These are phyloP conservation scores for Mycogone perniciosa DNA, from an alignment of 2,329 filamentous ascomycete genomes.

Conservation along the genomic window DNA sequence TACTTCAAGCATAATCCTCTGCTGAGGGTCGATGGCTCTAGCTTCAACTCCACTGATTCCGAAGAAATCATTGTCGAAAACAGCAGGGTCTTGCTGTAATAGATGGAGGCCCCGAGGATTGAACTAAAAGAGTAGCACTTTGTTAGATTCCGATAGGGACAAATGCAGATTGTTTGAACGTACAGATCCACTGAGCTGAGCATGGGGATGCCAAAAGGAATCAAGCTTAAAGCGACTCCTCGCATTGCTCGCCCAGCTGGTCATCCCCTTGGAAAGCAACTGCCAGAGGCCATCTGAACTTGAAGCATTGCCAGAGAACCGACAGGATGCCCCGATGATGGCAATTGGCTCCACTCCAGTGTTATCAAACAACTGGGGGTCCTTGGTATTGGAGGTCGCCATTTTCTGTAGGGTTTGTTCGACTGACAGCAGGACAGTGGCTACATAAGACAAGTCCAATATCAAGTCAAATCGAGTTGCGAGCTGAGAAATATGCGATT, in stretches of 20 bases:
- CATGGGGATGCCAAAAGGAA: constrained; percentile 12
- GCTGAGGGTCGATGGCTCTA: constrained; percentile 13
- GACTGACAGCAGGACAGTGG: not conserved
- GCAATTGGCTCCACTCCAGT: constrained; percentile 31
- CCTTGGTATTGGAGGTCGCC: not conserved
- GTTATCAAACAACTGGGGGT: constrained; percentile 7
- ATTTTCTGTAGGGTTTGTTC: not conserved
- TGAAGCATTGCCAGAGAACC: constrained; percentile 31
- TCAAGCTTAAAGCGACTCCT: constrained; percentile 10
- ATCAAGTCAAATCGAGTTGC: not conserved
- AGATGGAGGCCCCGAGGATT: constrained; percentile 9
- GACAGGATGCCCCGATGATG: constrained; percentile 35
- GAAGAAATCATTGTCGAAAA: constrained; percentile 12
- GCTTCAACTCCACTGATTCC: constrained; percentile 11
- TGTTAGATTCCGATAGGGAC: not conserved
- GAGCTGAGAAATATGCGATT: constrained; percentile 8
- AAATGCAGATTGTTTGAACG: not conserved
- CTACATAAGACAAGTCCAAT: not conserved
- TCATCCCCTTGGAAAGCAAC: constrained; percentile 21
- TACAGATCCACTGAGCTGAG: constrained; percentile 11
- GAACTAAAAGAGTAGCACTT: not conserved
- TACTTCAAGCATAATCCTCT: constrained; percentile 12
- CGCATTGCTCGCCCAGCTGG: constrained; percentile 13
- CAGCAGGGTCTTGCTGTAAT: constrained; percentile 9
- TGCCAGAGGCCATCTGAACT: constrained; percentile 32